phyloP scores from a whole-genome alignment of 306 rosid genomes.

The Dalbergia oliveri region DNA sequence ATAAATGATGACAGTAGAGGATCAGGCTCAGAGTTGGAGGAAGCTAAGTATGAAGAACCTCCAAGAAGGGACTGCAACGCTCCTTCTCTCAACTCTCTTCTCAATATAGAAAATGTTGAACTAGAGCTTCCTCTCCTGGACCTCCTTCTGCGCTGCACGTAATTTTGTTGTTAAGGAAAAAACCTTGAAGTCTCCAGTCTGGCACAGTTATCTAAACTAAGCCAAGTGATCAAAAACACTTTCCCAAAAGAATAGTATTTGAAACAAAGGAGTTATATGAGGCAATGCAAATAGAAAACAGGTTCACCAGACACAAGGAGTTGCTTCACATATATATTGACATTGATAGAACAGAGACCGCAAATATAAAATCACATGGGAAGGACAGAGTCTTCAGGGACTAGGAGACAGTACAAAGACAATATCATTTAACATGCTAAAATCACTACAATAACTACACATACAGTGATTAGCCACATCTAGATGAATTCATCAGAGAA shows the following conservation, averaged over 20 bases:
- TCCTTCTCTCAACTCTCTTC: conserved; percentile 88
- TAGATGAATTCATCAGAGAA: neutral
- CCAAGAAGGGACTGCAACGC: conserved; percentile 79
- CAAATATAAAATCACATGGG: neutral
- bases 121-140: conserved; percentile 65
- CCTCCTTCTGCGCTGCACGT: conserved; percentile 93
- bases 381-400: neutral
- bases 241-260: neutral
- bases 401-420: conserved; percentile 20
- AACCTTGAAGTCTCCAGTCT: conserved; percentile 25
- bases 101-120: conserved; percentile 73
- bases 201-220: conserved; percentile 1
- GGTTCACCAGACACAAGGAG: neutral
- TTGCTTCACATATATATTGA: neutral
- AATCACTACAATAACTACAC: conserved; percentile 19
- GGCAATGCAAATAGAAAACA: neutral
- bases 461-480: neutral
- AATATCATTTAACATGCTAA: conserved; percentile 22
- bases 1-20: conserved; percentile 85
- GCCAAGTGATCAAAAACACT: conserved; percentile 31
- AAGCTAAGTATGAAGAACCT: conserved; percentile 65
- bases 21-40: conserved; percentile 80
- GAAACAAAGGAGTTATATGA: neutral
- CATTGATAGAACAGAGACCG: neutral
- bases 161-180: conserved; percentile 64